Evolutionary conservation across 2,329 filamentous ascomycete genomes (phyloP).

Genomic region (Nothopassalora personata): DNA sequence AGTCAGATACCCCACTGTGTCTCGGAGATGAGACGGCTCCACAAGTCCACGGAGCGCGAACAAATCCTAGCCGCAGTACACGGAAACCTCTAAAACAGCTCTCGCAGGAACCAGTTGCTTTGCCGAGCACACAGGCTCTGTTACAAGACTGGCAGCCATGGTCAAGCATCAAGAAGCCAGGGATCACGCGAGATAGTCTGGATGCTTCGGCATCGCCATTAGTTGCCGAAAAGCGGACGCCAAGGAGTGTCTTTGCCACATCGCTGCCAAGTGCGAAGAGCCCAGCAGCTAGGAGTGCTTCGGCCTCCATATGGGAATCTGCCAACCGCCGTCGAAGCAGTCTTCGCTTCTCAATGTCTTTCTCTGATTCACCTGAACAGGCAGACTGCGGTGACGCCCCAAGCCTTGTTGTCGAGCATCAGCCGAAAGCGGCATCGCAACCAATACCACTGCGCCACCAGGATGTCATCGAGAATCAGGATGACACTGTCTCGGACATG

Average conservation of each 20-base stretch:
- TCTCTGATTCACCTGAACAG: slow-evolving; percentile 12
- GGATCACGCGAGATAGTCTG: slow-evolving; percentile 5
- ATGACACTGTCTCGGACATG: neutral
- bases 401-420: neutral
- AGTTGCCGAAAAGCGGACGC: slow-evolving; percentile 2
- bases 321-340: slow-evolving; percentile 18
- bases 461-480: neutral
- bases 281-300: neutral
- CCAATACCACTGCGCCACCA: neutral
- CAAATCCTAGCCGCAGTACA: slow-evolving; percentile 15
- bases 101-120: slow-evolving; percentile 19
- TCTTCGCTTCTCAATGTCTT: slow-evolving; percentile 22
- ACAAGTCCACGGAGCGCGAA: slow-evolving; percentile 32
- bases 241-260: neutral
- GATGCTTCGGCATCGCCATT: slow-evolving; percentile 15
- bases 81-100: slow-evolving; percentile 17
- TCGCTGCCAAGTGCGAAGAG: neutral
- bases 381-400: neutral
- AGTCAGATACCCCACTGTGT: slow-evolving; percentile 11
- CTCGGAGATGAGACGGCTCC: slow-evolving; percentile 19
- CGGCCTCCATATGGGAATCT: slow-evolving; percentile 1
- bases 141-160: slow-evolving; percentile 37
- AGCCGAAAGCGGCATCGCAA: neutral
- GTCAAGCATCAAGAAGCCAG: slow-evolving; percentile 40
- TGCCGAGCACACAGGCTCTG: slow-evolving; percentile 42